Percentiles rank a stretch among this genome's conserved stretches.
Evolutionary conservation across 2,329 filamentous ascomycete species (phyloP).

Genomic region (Thelonectria blattea): DNA sequence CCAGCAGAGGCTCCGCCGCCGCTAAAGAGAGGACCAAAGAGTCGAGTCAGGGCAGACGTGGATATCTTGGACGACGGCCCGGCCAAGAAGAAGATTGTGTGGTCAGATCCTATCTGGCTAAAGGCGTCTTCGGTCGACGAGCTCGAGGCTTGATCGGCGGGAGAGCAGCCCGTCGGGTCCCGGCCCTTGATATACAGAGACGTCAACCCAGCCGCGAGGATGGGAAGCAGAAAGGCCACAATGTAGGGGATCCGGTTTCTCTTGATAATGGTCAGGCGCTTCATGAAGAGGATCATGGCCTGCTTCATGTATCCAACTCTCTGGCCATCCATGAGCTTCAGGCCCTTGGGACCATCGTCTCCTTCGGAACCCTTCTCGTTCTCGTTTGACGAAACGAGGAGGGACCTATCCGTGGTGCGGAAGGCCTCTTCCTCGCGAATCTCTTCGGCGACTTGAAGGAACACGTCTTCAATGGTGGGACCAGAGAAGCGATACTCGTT

Average conservation of each 20-base stretch:
- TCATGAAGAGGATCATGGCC: slow-evolving; percentile 75
- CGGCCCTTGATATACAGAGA: slow-evolving; percentile 74
- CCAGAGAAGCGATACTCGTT: slow-evolving; percentile 84
- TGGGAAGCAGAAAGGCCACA: slow-evolving; percentile 76
- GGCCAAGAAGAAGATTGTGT: slow-evolving; percentile 38
- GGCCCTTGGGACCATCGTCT: slow-evolving; percentile 40
- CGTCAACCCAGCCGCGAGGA: slow-evolving; percentile 79
- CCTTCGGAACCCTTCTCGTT: slow-evolving; percentile 30
- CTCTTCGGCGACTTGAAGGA: slow-evolving; percentile 84
- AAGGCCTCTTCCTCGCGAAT: slow-evolving; percentile 60
- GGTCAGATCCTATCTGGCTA: slow-evolving; percentile 41
- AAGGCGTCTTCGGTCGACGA: slow-evolving; percentile 47
- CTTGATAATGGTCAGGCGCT: slow-evolving; percentile 77
- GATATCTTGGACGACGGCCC: slow-evolving; percentile 49
- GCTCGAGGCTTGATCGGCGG: slow-evolving; percentile 54
- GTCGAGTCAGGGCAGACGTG: slow-evolving; percentile 33
- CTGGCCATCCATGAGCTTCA: slow-evolving; percentile 70
- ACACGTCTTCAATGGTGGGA: slow-evolving; percentile 92
- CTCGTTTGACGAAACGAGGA: slow-evolving; percentile 30
- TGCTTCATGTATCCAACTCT: slow-evolving; percentile 74
- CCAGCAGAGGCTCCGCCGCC: slow-evolving; percentile 29
- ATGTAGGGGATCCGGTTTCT: slow-evolving; percentile 79
- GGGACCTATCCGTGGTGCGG: slow-evolving; percentile 29
- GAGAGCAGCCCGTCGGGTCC: slow-evolving; percentile 57
- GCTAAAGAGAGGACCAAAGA: slow-evolving; percentile 51